These are phyloP conservation scores for Cordyceps cicadae DNA, from an alignment of 2,329 filamentous ascomycete species.

Conservation along the genomic window DNA sequence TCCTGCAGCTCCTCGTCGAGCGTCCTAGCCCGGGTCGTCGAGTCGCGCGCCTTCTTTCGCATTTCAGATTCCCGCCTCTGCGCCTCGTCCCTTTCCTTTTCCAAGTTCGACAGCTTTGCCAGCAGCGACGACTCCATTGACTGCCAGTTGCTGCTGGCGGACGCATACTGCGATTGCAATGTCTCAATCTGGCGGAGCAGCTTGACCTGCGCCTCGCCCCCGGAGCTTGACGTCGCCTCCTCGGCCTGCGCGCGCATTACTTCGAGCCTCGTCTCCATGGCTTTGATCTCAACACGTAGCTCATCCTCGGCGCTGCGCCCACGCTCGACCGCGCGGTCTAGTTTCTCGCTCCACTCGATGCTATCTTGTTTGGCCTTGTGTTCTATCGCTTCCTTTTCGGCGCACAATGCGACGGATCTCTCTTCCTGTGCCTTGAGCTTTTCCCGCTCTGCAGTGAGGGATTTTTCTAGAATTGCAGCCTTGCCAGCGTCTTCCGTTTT, in stretches of 20 bases:
- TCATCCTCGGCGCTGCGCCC: constrained; percentile 63
- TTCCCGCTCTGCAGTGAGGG: constrained; percentile 58
- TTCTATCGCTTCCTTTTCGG: constrained; percentile 68
- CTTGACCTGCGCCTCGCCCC: constrained; percentile 80
- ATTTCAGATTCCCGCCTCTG: constrained; percentile 76
- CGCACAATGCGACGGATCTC: constrained; percentile 54
- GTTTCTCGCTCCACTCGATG: constrained; percentile 63
- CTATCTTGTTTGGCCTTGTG: constrained; percentile 64
- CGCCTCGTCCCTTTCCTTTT: constrained; percentile 87
- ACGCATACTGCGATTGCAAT: constrained; percentile 86
- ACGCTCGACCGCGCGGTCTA: constrained; percentile 64
- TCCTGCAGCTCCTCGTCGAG: constrained; percentile 79
- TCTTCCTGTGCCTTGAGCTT: constrained; percentile 48
- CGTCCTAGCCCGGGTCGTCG: constrained; percentile 56
- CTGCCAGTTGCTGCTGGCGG: constrained; percentile 96
- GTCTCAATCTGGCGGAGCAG: constrained; percentile 90
- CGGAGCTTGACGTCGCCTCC: constrained; percentile 75
- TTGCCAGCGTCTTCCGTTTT: constrained; percentile 59
- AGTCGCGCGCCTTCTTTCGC: constrained; percentile 80
- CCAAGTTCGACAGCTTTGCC: constrained; percentile 65
- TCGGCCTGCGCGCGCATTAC: constrained; percentile 77
- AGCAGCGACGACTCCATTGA: constrained; percentile 84
- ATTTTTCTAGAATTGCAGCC: constrained; percentile 56
- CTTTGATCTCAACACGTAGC: constrained; percentile 65
- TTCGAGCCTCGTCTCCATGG: constrained; percentile 84